These are phyloP conservation scores for Microsporum ferrugineum DNA, from an alignment of 2,329 filamentous ascomycete genomes.

Conservation along the genomic window DNA sequence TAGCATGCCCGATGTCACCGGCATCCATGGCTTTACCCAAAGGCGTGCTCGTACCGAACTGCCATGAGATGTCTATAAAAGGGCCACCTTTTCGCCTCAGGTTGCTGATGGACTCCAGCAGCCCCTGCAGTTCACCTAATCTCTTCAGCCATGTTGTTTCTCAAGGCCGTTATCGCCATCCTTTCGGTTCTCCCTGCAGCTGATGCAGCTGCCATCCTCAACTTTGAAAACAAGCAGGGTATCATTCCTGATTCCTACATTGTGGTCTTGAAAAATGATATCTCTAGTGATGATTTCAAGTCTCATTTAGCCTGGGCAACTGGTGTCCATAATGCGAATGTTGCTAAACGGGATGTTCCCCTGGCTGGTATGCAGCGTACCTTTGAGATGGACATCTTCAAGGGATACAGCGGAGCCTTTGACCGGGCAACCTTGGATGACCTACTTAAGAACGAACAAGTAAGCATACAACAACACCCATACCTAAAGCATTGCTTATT, in stretches of 20 bases:
- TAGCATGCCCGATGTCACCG: not conserved
- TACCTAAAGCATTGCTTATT: not conserved
- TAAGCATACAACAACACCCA: not conserved
- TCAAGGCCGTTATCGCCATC: not conserved
- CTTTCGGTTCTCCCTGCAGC: not conserved
- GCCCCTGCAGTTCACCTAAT: not conserved
- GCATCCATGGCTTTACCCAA: not conserved
- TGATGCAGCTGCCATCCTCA: conserved; percentile 4
- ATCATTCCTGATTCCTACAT: conserved; percentile 9
- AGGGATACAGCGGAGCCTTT: conserved; percentile 6
- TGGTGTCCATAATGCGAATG: not conserved
- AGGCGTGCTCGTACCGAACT: not conserved
- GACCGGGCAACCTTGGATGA: not conserved
- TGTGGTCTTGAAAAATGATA: conserved; percentile 8
- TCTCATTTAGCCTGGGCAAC: conserved; percentile 4
- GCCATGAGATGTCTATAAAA: not conserved
- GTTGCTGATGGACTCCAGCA: not conserved
- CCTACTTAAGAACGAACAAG: not conserved
- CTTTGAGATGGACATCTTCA: not conserved
- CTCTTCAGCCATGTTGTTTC: not conserved
- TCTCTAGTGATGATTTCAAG: conserved; percentile 2
- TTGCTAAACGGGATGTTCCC: not conserved
- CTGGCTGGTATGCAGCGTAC: not conserved
- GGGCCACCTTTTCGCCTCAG: not conserved
- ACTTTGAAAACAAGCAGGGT: not conserved